Conservation (phyloP, 495 filamentous ascomycete genomes). For the Immersiella caudata region DNA sequence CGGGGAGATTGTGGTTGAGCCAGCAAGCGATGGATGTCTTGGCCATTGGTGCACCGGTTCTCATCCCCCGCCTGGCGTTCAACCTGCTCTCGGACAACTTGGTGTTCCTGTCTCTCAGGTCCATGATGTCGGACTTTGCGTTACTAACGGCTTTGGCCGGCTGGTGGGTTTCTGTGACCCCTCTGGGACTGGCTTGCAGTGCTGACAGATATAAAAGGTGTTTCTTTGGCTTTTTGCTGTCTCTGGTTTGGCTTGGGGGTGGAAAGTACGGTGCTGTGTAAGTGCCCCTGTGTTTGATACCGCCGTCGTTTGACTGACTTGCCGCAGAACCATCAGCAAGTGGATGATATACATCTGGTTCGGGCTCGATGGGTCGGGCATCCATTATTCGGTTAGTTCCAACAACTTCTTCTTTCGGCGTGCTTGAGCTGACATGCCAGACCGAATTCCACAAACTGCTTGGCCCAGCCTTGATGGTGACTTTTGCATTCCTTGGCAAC, state of each 20-base stretch:
- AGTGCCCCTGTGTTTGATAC: not conserved
- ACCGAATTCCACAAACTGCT: conserved; percentile 66
- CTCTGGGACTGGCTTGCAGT: not conserved
- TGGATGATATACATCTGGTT: conserved; percentile 88
- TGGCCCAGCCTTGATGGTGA: conserved; percentile 69
- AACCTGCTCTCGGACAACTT: conserved; percentile 74
- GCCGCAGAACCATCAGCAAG: conserved; percentile 59
- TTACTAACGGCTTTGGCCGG: conserved; percentile 63
- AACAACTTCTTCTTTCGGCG: not conserved
- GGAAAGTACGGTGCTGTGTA: conserved; percentile 43
- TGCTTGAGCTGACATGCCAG: conserved; percentile 26
- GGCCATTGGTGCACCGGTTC: conserved; percentile 67
- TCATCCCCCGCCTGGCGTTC: conserved; percentile 74
- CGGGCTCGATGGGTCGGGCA: conserved; percentile 72
- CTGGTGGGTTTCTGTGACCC: conserved; percentile 46
- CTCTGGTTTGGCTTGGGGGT: conserved; percentile 67
- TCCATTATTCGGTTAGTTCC: conserved; percentile 57
- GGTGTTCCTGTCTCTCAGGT: conserved; percentile 68
- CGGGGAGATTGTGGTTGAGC: conserved; percentile 36
- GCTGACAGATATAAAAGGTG: conserved; percentile 38
- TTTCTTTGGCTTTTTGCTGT: conserved; percentile 71
- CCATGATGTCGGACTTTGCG: conserved; percentile 76
- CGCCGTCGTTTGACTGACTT: not conserved
- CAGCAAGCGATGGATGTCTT: conserved; percentile 69
- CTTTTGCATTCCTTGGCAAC: conserved; percentile 74